Base-by-base conservation (phyloP, 2,329 filamentous ascomycete genomes). In the Ascocoryne sarcoides region DNA sequence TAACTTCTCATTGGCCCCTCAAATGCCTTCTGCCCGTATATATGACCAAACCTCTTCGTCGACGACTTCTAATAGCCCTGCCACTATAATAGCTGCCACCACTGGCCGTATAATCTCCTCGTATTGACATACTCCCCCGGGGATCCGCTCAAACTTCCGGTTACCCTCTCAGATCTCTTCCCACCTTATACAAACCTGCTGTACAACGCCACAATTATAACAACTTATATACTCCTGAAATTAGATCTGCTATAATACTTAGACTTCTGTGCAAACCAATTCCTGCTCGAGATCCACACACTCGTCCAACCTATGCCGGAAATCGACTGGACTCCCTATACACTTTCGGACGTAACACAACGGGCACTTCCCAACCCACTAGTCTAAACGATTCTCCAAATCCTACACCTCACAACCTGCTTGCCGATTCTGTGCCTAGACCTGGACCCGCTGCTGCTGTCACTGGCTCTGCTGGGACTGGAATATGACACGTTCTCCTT, bases 81-180 rank as follows among this genome's bases (percentile, higher is more conserved):
- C 21, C 12, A 39, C 37, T 16, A 39, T 39, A 14, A 39, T 39
- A 39, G 37, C 37, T 33, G 29, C 37, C 15, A 39, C 37, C 17
- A 29, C 37, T 29, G 32, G 16, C 19, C 37, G 37, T 4, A 39
- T 18, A 23, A 39, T 33, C 37, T 29, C 37, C 9, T 20, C 15
- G 26, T 39, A 39, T 39, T 32, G 23, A 28, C 29, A 39, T 29
- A 7, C 12, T 26, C 12, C 23, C 12, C 12, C 12, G 23, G 7
- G 7, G 7, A 7, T 12, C 23, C 12, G 7, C 7, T 12, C 23
- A 26, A 26, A 26, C 7, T 26, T 7, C 12, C 7, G 7, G 7
- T 12, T 26, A 26, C 12, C 23, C 23, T 26, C 23, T 7, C 23
- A 26, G 7, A 12, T 26, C 12, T 26, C 23, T 26, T 26, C n/a